Evolutionary conservation across 805 yeast genomes (phyloP), one percentile per base, ranked within the genome.

Genomic region (Metschnikowia peoriensis): DNA sequence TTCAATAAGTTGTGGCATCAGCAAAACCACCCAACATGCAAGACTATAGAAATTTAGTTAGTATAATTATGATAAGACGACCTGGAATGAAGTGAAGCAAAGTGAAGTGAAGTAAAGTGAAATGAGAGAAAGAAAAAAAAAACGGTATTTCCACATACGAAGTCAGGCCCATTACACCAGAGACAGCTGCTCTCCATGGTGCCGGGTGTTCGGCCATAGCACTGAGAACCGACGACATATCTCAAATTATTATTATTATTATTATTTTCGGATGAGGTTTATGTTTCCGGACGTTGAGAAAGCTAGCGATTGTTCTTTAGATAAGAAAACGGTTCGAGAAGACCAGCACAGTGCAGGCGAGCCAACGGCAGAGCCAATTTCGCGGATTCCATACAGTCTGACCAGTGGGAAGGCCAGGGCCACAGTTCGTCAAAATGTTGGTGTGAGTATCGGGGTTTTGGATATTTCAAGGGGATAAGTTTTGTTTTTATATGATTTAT

Each of bases 11-110:
- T 88, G 96, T 0, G 96, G 94, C 58, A 88, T 70, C 52, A 88
- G 76, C 40, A 88, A 69, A 12, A 88, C 91, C 11, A 88, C 77
- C 91, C 92, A 88, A 66, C 93, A 85, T 0, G 93, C 90, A 41
- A 88, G 75, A 34, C 84, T 78, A 28, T 16, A 29, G 22, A 22
- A 22, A 22, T 22, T 22, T 9, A 14, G 49, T 54, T 53, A 56
- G 46, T 42, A 38, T 17, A 6, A 22, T 22, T 3, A 22, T 22
- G 22, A 22, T 22, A 22, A 22, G 22, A 22, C 22, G 22, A 22
- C 22, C 16, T 10, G 15, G 29, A 28, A 29, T 28, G 2, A 2
- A 5, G 45, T 37, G 17, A 10, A 14, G 29, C n/a, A 43, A 11
- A 2, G 41, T 16, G 22, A 10, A 9, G 6, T 16, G 15, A 38